A percentile compares a stretch with the other conserved stretches of the same genome.
Evolutionary conservation across 1,284 basidiomycete genomes (phyloP).

Genomic region (Trichosporon ovoides): DNA sequence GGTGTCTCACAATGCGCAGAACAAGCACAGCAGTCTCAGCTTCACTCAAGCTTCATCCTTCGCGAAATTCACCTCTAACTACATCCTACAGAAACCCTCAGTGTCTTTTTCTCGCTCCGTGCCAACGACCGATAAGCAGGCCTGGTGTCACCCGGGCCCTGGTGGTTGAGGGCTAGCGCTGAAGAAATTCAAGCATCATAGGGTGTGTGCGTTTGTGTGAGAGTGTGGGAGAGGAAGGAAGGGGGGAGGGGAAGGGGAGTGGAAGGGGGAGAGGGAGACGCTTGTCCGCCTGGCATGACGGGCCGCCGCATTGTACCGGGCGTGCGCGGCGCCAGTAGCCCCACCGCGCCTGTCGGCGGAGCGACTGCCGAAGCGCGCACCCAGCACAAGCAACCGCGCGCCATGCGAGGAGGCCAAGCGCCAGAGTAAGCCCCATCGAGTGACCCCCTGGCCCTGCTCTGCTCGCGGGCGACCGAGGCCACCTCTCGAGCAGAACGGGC

Average conservation of each 20-base stretch:
- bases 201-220: conserved; percentile 21
- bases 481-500: not conserved
- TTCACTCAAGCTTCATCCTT: too few relatives aligned
- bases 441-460: conserved; percentile 27
- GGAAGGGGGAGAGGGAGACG: conserved; percentile 1
- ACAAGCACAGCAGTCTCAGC: too few relatives aligned
- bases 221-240: not conserved
- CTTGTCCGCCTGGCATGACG: too few relatives aligned
- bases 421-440: conserved; percentile 50
- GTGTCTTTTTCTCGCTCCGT: conserved; percentile 40
- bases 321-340: too few relatives aligned
- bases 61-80: too few relatives aligned
- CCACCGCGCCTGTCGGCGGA: not conserved
- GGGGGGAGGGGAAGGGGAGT: not conserved
- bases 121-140: conserved; percentile 31
- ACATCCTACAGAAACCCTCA: conserved; percentile 30
- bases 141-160: conserved; percentile 38
- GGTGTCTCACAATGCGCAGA: too few relatives aligned
- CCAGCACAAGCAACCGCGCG: conserved; percentile 13
- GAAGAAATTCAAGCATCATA: conserved; percentile 49
- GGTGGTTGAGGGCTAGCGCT: conserved; percentile 41
- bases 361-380: conserved; percentile 5
- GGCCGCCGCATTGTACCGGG: conserved; percentile 7
- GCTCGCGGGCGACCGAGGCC: too few relatives aligned
- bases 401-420: conserved; percentile 29